Base-by-base conservation (phyloP, 2,329 filamentous ascomycete species). In the Clonostachys solani region DNA sequence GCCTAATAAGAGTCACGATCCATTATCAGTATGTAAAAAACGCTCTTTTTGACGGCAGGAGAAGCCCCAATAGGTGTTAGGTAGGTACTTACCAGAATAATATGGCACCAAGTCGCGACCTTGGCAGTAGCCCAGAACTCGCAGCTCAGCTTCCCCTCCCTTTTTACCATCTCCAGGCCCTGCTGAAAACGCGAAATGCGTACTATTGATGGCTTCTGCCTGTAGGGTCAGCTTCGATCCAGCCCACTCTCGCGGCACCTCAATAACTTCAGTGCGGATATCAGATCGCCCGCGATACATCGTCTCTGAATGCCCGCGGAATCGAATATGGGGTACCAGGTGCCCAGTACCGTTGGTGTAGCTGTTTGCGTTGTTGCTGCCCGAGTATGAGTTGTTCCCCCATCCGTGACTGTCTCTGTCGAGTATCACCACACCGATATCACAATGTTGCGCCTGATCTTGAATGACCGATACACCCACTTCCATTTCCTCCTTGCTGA, bases 381-480 rank as follows among this genome's bases (percentile, higher is more conserved):
- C 23, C 23, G 23, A 29, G 23, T 29, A 29, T 29, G 23, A 29
- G 23, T 29, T 29, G 9, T 29, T 29, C 9, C 23, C 23, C 23
- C 23, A 29, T 29, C 17, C 15, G 3, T 16, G 23, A 29, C 23
- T 10, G 23, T 29, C 23, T 29, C 23, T 29, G 13, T 48, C 42
- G 2, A 71, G 57, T 54, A 69, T 55, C 9, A 67, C 67, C 9
- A 74, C 49, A 0, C 71, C 69, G 5, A 81, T 52, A 41, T 79
- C 73, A 7, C 75, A 60, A 43, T 81, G 77, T 49, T 80, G 73
- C 49, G 74, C 71, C 56, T 81, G 72, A 1, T 72, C 78, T 35
- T 81, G 62, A 52, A 81, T 80, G 0, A 71, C 60, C 0, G 72
- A 73, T 6, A 81, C 63, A 0, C 78, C 78, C 3, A 75, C 73